These are phyloP conservation scores for Nakazawaea ishiwadae DNA, from an alignment of 805 yeast species.

Conservation along the genomic window DNA sequence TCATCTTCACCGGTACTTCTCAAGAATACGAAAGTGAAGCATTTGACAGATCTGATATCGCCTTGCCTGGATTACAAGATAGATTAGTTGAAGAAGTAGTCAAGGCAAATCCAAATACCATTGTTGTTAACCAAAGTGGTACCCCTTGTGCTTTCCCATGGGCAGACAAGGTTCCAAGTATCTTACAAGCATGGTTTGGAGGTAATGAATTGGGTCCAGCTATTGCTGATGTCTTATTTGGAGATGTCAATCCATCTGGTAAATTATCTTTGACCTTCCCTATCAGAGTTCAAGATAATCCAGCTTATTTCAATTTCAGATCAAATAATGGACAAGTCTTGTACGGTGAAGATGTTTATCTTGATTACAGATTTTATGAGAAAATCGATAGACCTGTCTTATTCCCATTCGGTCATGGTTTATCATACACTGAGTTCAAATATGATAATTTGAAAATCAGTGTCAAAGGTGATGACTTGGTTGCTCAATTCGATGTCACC, in stretches of 20 bases:
- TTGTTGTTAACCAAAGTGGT: slow-evolving; percentile 49
- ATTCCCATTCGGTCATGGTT: slow-evolving; percentile 55
- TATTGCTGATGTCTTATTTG: slow-evolving; percentile 49
- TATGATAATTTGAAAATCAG: slow-evolving; percentile 30
- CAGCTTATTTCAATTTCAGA: slow-evolving; percentile 44
- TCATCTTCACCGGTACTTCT: slow-evolving; percentile 42
- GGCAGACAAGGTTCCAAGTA: slow-evolving; percentile 31
- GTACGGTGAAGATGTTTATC: slow-evolving; percentile 56
- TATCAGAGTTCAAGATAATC: slow-evolving; percentile 39
- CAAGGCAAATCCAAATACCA: slow-evolving; percentile 39
- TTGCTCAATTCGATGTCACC: slow-evolving; percentile 33
- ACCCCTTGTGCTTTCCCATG: slow-evolving; percentile 52
- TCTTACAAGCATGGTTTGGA: slow-evolving; percentile 49
- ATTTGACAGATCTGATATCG: slow-evolving; percentile 41
- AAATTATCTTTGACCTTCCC: slow-evolving; percentile 51
- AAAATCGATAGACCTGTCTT: slow-evolving; percentile 37
- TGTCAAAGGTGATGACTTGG: slow-evolving; percentile 23
- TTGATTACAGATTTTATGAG: slow-evolving; percentile 55
- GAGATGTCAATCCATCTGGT: slow-evolving; percentile 52
- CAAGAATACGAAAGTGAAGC: slow-evolving; percentile 54
- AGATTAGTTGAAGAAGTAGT: slow-evolving; percentile 35
- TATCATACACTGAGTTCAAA: slow-evolving; percentile 47
- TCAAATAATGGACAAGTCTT: slow-evolving; percentile 44
- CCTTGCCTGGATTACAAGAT: slow-evolving; percentile 40
- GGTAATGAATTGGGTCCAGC: slow-evolving; percentile 50